These are phyloP conservation scores for Arxiozyma slooffiae DNA, from an alignment of 1,139 yeast species.

Conservation along the genomic window DNA sequence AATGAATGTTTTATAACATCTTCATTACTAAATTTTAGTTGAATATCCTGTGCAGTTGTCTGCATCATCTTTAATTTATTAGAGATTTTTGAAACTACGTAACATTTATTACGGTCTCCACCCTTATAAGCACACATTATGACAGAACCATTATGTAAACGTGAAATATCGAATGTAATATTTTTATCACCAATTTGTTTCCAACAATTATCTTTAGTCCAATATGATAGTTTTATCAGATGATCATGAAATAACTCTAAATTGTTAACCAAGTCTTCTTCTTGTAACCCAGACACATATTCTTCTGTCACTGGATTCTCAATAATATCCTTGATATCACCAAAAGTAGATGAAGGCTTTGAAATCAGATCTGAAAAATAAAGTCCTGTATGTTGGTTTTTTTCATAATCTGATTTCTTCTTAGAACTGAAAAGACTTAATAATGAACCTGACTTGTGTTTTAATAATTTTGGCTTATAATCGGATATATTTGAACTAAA, in stretches of 20 bases:
- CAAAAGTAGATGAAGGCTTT: not conserved
- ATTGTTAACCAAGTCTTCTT: not conserved
- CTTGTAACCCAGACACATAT: not conserved
- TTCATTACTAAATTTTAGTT: constrained; percentile 19
- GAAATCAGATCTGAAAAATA: not conserved
- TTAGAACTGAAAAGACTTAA: constrained; percentile 19
- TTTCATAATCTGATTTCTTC: constrained; percentile 10
- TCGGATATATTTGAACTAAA: constrained; percentile 8
- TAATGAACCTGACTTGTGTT: constrained; percentile 18
- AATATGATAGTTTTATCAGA: constrained; percentile 15
- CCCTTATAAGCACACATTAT: constrained; percentile 78
- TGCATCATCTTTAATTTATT: constrained; percentile 20
- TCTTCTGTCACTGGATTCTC: not conserved
- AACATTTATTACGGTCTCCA: constrained; percentile 18
- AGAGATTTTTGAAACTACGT: constrained; percentile 16
- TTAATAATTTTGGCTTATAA: constrained; percentile 17
- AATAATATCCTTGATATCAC: not conserved
- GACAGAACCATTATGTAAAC: constrained; percentile 81
- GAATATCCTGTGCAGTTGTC: constrained; percentile 30
- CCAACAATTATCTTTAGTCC: constrained; percentile 21
- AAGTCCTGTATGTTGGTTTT: not conserved
- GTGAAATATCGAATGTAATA: constrained; percentile 32
- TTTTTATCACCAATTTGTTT: constrained; percentile 8
- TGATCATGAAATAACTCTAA: constrained; percentile 11
- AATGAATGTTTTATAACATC: constrained; percentile 10